Percentiles rank a stretch among this genome's conserved stretches.
phyloP scores from a whole-genome alignment of 2,329 filamentous ascomycete species.

The Arthrobotrys sinensis region DNA sequence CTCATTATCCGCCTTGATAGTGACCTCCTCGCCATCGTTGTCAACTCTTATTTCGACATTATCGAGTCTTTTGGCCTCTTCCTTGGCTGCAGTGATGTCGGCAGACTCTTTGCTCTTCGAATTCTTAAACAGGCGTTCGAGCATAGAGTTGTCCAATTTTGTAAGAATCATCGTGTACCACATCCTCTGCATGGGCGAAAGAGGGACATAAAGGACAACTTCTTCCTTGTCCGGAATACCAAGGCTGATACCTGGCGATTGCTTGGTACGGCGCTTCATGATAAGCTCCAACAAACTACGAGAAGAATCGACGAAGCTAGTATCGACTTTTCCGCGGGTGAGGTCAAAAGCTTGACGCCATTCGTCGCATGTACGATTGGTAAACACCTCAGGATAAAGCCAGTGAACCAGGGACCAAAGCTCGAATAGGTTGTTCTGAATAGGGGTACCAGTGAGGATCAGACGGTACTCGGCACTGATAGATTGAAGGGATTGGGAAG shows the following conservation, averaged over 20 bases:
- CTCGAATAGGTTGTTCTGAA: slow-evolving; percentile 95
- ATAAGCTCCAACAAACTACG: slow-evolving; percentile 72
- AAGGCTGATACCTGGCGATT: slow-evolving; percentile 72
- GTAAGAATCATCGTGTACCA: slow-evolving; percentile 75
- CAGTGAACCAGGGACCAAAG: slow-evolving; percentile 91
- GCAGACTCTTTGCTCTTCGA: slow-evolving; percentile 69
- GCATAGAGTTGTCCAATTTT: slow-evolving; percentile 70
- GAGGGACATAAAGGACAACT: slow-evolving; percentile 73
- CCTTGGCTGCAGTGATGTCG: slow-evolving; percentile 50
- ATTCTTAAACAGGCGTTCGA: slow-evolving; percentile 72
- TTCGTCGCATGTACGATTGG: slow-evolving; percentile 69
- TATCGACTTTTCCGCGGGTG: slow-evolving; percentile 72
- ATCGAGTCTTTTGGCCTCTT: slow-evolving; percentile 67
- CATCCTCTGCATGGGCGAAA: slow-evolving; percentile 74
- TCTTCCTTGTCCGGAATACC: slow-evolving; percentile 74
- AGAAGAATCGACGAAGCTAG: slow-evolving; percentile 72
- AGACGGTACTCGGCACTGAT: slow-evolving; percentile 87
- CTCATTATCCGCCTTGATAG: slow-evolving; percentile 65
- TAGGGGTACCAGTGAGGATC: slow-evolving; percentile 88
- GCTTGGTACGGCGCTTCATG: slow-evolving; percentile 75
- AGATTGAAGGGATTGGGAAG: slow-evolving; percentile 83
- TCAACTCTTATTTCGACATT: slow-evolving; percentile 66
- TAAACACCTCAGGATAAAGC: slow-evolving; percentile 81
- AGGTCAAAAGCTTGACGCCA: slow-evolving; percentile 75
- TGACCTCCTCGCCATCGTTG: slow-evolving; percentile 65